Evolutionary conservation across 2,329 filamentous ascomycete genomes (phyloP).

Genomic region (Ceratocystis colombiana): DNA sequence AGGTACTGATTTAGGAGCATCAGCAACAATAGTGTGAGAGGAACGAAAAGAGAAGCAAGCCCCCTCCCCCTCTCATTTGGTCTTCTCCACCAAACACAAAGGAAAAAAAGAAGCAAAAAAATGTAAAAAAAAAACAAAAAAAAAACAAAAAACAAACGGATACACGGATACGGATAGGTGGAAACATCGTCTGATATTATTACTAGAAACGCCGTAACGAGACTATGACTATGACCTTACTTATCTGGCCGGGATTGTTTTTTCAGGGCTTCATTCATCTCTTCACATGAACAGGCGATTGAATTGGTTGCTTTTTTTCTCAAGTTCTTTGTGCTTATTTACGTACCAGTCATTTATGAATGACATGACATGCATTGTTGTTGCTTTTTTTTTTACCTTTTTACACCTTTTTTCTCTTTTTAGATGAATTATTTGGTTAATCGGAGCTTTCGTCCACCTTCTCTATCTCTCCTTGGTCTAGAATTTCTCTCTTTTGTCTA

Average conservation of each 20-base stretch:
- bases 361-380: neutral
- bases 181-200: neutral
- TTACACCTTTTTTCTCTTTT: neutral
- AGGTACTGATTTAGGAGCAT: neutral
- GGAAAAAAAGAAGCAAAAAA: neutral
- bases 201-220: conserved; percentile 11
- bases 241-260: neutral
- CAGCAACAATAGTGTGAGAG: neutral
- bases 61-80: neutral
- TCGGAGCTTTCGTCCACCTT: neutral
- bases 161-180: neutral
- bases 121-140: neutral
- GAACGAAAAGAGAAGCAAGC: neutral
- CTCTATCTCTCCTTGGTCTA: neutral
- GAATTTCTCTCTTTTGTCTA: neutral
- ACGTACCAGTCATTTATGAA: conserved; percentile 7
- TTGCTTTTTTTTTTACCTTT: neutral
- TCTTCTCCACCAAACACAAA: too few relatives aligned
- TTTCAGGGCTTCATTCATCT: neutral
- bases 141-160: neutral
- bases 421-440: neutral
- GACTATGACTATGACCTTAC: conserved; percentile 9
- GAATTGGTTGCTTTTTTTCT: neutral
- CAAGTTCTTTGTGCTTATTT: neutral
- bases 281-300: neutral